A percentile compares a stretch with the other conserved stretches of the same genome.
These are phyloP conservation scores for Globisporangium uncinulatum DNA, from an alignment of 352 stramenopile species.

Conservation along the genomic window DNA sequence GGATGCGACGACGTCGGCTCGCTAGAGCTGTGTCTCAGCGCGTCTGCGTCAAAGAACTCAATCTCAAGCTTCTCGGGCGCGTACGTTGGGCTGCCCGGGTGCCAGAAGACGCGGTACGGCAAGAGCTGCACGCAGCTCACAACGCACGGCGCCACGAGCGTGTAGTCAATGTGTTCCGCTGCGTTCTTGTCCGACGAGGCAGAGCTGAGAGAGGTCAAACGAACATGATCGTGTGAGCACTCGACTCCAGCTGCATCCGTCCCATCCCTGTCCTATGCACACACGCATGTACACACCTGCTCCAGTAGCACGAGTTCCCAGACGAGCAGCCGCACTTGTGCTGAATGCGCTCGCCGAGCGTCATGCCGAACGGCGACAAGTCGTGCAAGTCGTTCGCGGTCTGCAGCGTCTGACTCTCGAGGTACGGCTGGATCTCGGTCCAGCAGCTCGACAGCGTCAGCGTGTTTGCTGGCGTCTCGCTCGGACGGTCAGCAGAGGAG, in stretches of 20 bases:
- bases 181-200: constrained; percentile 54
- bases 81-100: constrained; percentile 70
- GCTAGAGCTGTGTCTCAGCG: background rate
- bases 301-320: constrained; percentile 81
- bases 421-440: constrained; percentile 39
- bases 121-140: constrained; percentile 61
- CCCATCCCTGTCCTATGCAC: background rate
- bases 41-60: constrained; percentile 46
- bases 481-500: constrained; percentile 49
- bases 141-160: constrained; percentile 44
- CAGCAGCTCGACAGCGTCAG: constrained; percentile 64
- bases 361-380: constrained; percentile 34
- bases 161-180: constrained; percentile 74
- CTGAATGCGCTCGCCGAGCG: constrained; percentile 57
- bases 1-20: background rate
- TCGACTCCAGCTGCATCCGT: no score
- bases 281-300: constrained; percentile 31
- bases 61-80: constrained; percentile 61
- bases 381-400: constrained; percentile 27
- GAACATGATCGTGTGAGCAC: background rate
- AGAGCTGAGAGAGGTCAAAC: constrained; percentile 25
- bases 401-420: constrained; percentile 21
- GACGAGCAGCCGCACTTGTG: constrained; percentile 64
- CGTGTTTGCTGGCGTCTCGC: constrained; percentile 56
- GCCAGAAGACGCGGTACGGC: constrained; percentile 79